A percentile compares a stretch with the other conserved stretches of the same genome.
Evolutionary conservation across 1,284 basidiomycete genomes (phyloP).

Genomic region (Ceratobasidium sp.): DNA sequence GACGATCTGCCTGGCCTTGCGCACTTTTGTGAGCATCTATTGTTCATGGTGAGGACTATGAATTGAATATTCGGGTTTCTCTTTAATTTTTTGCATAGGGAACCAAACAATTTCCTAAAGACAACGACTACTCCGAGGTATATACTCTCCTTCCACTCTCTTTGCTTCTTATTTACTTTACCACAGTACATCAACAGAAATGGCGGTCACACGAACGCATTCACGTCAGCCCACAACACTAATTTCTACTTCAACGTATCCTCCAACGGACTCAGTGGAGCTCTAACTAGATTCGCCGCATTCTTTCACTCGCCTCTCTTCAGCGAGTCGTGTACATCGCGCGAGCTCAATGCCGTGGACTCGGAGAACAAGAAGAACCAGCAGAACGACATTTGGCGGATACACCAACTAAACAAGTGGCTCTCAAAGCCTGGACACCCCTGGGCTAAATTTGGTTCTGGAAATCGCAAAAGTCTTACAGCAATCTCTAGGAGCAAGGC

Average conservation of each 20-base stretch:
- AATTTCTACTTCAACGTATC: constrained; percentile 94
- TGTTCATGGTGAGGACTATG: constrained; percentile 80
- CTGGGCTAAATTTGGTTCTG: constrained; percentile 95
- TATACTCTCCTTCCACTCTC: constrained; percentile 31
- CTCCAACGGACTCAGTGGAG: constrained; percentile 82
- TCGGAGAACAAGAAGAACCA: constrained; percentile 99
- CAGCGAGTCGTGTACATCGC: constrained; percentile 85
- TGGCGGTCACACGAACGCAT: constrained; percentile 93
- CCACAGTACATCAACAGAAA: constrained; percentile 84
- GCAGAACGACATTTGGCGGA: constrained; percentile 94
- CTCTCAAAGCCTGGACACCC: constrained; percentile 81
- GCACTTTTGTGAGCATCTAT: constrained; percentile 93
- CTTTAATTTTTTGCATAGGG: constrained; percentile 57
- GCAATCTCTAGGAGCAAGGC: constrained; percentile 29
- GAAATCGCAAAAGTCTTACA: constrained; percentile 85
- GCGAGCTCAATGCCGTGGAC: constrained; percentile 97
- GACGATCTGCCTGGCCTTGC: constrained; percentile 87
- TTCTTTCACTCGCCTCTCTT: constrained; percentile 97
- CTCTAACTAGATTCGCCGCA: constrained; percentile 88
- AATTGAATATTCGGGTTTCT: constrained; percentile 11
- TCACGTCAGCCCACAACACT: constrained; percentile 91
- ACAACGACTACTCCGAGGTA: constrained; percentile 91
- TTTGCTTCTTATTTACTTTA: constrained; percentile 31
- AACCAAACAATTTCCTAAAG: constrained; percentile 81
- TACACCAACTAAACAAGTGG: constrained; percentile 94